Base-by-base conservation (phyloP, 73 alveolate species). In the Paramecium primaurelia region DNA sequence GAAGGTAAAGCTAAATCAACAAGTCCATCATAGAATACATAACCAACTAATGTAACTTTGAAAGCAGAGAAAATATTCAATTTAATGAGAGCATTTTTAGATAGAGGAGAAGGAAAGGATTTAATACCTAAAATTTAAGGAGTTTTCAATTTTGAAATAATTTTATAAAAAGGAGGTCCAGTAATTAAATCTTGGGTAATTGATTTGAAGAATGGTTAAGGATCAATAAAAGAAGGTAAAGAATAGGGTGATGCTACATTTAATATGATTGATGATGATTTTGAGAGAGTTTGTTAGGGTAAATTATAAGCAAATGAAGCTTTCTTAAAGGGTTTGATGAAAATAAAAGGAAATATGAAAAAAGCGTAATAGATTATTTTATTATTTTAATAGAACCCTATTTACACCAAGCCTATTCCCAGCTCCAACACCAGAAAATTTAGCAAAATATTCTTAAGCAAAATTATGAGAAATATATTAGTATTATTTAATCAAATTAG, bases 291-390 rank as follows among this genome's bases (percentile, higher is more conserved):
- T 16, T 93, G 98, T 93, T 69, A 87, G 71, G 98, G 98, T n/a
- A 96, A 86, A 59, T 92, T 96, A 75, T 92, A 93, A 95, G 97
- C 97, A 77, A 92, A 95, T 45, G 93, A 93, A 91, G 99, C 98
- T 32, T 95, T 95, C 93, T 93, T 95, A 96, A 95, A 94, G 60
- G 98, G 99, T 40, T 92, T 93, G 86, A 95, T 95, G 99, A 96
- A 96, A 92, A 94, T 96, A 71, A 92, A 93, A 92, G 98, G 98
- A 14, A 92, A 95, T 91, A 95, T 96, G 96, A 97, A 96, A 22
- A 94, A 95, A 87, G 98, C 97, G 87, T 54, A 97, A 58, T 92
- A 96, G 60, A 93, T 96, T 93, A 94, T 8, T 26, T 49, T 38
- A 3, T 40, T 77, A 0, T 40, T 40, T 14, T 14, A 1, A 12